Conservation (phyloP, 352 stramenopile species). For the Halophytophthora polymorphica region DNA sequence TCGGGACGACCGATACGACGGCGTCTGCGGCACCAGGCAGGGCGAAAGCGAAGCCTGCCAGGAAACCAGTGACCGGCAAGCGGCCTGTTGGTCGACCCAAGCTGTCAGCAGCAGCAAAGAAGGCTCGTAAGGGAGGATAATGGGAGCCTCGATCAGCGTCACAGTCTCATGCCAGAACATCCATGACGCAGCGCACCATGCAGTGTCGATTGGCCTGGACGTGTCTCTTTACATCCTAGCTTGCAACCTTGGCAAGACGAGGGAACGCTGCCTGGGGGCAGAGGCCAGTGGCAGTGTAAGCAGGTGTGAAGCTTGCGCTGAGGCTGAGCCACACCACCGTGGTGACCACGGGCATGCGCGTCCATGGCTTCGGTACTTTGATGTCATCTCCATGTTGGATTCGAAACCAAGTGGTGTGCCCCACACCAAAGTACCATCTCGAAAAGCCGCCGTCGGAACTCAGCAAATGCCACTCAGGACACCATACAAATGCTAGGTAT, state of each 20-base stretch:
- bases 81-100: conserved; percentile 5
- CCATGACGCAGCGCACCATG: too few relatives aligned
- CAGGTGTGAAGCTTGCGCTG: too few relatives aligned
- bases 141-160: too few relatives aligned
- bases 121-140: conserved; percentile 11
- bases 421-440: conserved; percentile 15
- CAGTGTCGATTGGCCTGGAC: too few relatives aligned
- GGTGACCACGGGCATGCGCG: not conserved
- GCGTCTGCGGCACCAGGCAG: not conserved
- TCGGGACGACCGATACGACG: not conserved
- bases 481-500: conserved; percentile 34
- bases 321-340: too few relatives aligned
- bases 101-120: conserved; percentile 2
- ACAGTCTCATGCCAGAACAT: too few relatives aligned
- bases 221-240: too few relatives aligned
- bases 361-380: not conserved
- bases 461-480: conserved; percentile 11
- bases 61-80: conserved; percentile 5
- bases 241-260: too few relatives aligned
- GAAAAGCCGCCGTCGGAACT: conserved; percentile 23
- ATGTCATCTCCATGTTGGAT: conserved; percentile 2
- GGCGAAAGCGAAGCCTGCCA: not conserved
- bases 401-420: too few relatives aligned
- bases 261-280: too few relatives aligned
- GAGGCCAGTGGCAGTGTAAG: too few relatives aligned